Conservation (phyloP, 306 rosid species). For the Castanea crenata region DNA sequence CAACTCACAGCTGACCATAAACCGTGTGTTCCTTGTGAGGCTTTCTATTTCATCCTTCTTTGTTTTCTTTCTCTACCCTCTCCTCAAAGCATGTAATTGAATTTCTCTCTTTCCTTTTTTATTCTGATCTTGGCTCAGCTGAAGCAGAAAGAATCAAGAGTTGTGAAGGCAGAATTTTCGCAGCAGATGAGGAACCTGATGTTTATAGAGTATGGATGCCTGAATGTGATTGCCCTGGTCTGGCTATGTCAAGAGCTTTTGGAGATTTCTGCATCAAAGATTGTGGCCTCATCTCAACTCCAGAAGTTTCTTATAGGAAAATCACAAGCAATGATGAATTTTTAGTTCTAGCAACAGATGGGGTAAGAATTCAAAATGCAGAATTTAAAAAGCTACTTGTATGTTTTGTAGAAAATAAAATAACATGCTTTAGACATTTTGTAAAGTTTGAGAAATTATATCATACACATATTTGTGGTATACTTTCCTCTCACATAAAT, state of each 20-base stretch:
- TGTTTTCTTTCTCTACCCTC: background rate
- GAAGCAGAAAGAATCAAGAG: constrained; percentile 73
- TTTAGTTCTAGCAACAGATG: constrained; percentile 86
- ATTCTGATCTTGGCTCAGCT: constrained; percentile 42
- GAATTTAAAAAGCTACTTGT: background rate
- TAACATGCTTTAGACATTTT: too few species aligned
- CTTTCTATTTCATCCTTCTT: background rate
- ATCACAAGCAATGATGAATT: constrained; percentile 63
- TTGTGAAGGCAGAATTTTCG: constrained; percentile 71
- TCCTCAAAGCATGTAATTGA: constrained; percentile 1
- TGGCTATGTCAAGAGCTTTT: constrained; percentile 94
- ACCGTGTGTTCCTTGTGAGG: constrained; percentile 77
- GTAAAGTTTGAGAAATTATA: too few species aligned
- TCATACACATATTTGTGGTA: too few species aligned
- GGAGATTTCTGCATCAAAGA: constrained; percentile 96
- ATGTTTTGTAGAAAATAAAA: background rate
- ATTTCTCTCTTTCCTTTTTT: background rate
- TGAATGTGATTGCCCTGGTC: constrained; percentile 85
- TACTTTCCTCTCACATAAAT: too few species aligned
- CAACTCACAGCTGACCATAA: constrained; percentile 90
- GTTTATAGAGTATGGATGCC: constrained; percentile 94
- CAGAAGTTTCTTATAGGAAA: constrained; percentile 64
- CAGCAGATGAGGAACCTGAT: constrained; percentile 71
- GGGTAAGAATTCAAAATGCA: constrained; percentile 41
- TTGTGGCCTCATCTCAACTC: constrained; percentile 76